Conservation (phyloP, 371 early-diverging fungal species). For the Basidiobolus meristosporus region DNA sequence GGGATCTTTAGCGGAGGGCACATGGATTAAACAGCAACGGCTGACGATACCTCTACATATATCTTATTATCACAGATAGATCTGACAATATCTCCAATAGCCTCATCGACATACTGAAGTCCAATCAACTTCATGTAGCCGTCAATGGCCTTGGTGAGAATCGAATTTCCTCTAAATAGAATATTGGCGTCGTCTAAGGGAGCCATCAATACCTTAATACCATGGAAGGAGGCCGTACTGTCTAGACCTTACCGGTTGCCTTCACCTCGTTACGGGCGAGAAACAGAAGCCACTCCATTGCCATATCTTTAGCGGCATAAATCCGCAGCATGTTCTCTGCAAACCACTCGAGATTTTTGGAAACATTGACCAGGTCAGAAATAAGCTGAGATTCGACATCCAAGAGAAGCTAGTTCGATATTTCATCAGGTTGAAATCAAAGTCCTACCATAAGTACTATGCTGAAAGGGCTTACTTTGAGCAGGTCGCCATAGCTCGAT, state of each 20-base stretch:
- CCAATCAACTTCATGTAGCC: slow-evolving; percentile 61
- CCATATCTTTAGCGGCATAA: slow-evolving; percentile 18
- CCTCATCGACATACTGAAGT: slow-evolving; percentile 44
- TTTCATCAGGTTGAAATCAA: too few species aligned
- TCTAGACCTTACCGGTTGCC: neutral
- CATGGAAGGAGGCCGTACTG: too few species aligned
- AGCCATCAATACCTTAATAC: too few species aligned
- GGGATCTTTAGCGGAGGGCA: too few species aligned
- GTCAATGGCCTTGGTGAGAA: slow-evolving; percentile 61
- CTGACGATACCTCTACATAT: slow-evolving; percentile 37
- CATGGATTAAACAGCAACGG: too few species aligned
- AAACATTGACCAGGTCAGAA: slow-evolving; percentile 16
- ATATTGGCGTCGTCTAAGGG: too few species aligned
- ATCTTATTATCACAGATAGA: slow-evolving; percentile 26
- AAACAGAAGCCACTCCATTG: slow-evolving; percentile 28
- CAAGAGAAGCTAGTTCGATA: slow-evolving; percentile 12
- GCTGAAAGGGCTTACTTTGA: neutral
- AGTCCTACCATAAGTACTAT: neutral
- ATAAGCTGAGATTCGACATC: slow-evolving; percentile 24
- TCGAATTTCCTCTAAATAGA: slow-evolving; percentile 45
- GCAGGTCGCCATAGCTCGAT: neutral
- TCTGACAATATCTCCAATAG: slow-evolving; percentile 39
- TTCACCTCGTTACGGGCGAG: slow-evolving; percentile 33
- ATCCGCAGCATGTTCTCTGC: slow-evolving; percentile 28
- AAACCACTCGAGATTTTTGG: slow-evolving; percentile 27